Evolutionary conservation across 1,284 basidiomycete species (phyloP), one percentile per base, ranked within the genome.

Genomic region (Apiotrichum siamense): DNA sequence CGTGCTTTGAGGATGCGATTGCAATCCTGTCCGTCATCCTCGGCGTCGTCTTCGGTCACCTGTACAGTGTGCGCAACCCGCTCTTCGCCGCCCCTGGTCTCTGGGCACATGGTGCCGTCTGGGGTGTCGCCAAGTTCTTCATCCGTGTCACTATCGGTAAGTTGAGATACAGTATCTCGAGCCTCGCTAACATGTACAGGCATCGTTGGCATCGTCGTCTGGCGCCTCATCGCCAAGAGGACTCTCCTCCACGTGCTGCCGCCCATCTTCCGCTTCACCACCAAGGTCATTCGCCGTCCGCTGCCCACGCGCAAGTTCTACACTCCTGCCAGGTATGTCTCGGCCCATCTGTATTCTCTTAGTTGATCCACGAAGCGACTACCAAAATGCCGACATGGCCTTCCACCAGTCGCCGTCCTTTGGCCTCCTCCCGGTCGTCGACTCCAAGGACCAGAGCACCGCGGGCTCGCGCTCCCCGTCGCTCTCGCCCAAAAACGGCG

Each of bases 1-100:
- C 94, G 1, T 97, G 94, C 74, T 98, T 97, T 71, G 94, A 97
- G 71, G 94, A 98, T 65, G 89, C 92, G 5, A 94, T 97, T 49
- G 92, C 94, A 0, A 88, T 94, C 62, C 76, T 89, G 21, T 85
- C 88, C 12, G 91, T 93, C 38, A 79, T 88, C 15, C 78, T 88
- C 47, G 94, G 94, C 18, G 77, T 80, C n/a, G 76, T 82, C 20
- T 67, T 92, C 1, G 83, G 83, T 0, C 77, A 81, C 46, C 91
- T 88, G 84, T 78, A 77, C 48, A 52, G 50, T 15, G 49, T 47
- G 48, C 57, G 26, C 47, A 38, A 49, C 47, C 35, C 47, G 9
- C 9, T 25, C 20, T 5, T 17, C 31, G 13, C 26, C 7, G 47
- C 44, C 0, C 50, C 50, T 15, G 40, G 41, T 13, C 20, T 57